A percentile compares a stretch with the other conserved stretches of the same genome.
Conservation (phyloP, 23 red algal genomes). For the Chondrus crispus region DNA sequence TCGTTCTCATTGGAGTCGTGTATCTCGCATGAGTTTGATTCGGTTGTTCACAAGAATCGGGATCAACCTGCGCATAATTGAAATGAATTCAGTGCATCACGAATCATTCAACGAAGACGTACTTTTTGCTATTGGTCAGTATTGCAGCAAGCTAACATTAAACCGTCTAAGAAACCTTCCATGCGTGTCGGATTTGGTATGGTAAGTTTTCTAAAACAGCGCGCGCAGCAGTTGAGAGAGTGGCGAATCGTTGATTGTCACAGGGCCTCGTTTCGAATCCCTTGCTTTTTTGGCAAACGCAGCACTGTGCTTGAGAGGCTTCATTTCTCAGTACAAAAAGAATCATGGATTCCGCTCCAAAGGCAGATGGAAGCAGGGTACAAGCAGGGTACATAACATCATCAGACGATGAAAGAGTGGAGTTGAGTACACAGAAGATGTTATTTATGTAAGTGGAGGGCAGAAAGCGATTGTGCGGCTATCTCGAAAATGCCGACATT, state of each 20-base stretch:
- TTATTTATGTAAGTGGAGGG: not conserved
- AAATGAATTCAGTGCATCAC: conserved; percentile 10
- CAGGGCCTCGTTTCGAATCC: not conserved
- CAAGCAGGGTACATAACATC: not conserved
- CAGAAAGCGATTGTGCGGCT: not conserved
- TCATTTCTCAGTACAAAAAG: not conserved
- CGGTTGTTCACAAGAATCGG: conserved; percentile 11
- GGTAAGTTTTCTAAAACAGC: not conserved
- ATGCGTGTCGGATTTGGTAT: conserved; percentile 32
- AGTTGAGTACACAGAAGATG: too few relatives aligned
- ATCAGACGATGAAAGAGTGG: not conserved
- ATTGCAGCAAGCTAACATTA: not conserved
- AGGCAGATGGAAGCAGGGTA: not conserved
- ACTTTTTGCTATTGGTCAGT: not conserved
- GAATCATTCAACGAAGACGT: not conserved
- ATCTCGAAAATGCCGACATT: not conserved
- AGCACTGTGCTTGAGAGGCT: not conserved
- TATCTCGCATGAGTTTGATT: conserved; percentile 16
- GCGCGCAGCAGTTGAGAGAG: not conserved
- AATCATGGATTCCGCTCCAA: too few relatives aligned
- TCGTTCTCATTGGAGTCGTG: conserved; percentile 40
- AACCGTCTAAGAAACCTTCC: not conserved
- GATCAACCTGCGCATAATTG: not conserved
- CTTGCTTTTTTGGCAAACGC: not conserved
- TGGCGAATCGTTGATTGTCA: not conserved